Evolutionary conservation across 352 stramenopile species (phyloP), one percentile per base, ranked within the genome.

Genomic region (Globisporangium orthogonon): DNA sequence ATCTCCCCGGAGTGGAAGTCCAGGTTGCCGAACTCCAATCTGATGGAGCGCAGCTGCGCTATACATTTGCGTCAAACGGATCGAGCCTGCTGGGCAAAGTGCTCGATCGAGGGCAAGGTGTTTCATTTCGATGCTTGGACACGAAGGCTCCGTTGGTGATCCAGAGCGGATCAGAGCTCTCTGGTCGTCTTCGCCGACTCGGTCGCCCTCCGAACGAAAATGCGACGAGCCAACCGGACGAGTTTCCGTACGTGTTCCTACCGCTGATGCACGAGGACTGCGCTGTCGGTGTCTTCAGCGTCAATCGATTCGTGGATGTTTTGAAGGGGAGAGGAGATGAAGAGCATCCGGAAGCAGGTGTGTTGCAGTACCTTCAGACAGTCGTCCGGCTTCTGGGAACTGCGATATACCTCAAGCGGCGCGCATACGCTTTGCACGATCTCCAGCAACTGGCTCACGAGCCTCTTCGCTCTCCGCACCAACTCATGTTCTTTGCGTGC

Each of bases 221-320:
- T 4, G 45, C 11, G 29, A 37, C 6, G 13, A 41, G 1, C 45
- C 35, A 4, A 23, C 2, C 23, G 58, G 7, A 30, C 4, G 58
- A 67, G 7, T 73, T 86, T 0, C 79, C 79, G n/a, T 82, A 71
- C 45, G 60, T 90, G 0, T 82, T 90, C 13, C 18, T 91, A 3
- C 81, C 83, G 31, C 65, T 94, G 2, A 29, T 87, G 2, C 70
- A 94, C 52, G 78, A 94, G 33, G 83, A 90, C 44, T 72, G 62
- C 7, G 60, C 54, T 7, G 53, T 94, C 5, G 83, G 83, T 6
- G 64, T 91, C 0, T 52, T 94, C 11, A 79, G 69, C n/a, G 61
- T 91, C 1, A 78, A 83, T 50, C 65, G 66, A 0, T 91, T 94
- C 58, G 31, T 61, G 0, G 58, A 70, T 7, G 77, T 89, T 4